phyloP scores from a whole-genome alignment of 805 yeast species.

The Monosporozyma siamensis region DNA sequence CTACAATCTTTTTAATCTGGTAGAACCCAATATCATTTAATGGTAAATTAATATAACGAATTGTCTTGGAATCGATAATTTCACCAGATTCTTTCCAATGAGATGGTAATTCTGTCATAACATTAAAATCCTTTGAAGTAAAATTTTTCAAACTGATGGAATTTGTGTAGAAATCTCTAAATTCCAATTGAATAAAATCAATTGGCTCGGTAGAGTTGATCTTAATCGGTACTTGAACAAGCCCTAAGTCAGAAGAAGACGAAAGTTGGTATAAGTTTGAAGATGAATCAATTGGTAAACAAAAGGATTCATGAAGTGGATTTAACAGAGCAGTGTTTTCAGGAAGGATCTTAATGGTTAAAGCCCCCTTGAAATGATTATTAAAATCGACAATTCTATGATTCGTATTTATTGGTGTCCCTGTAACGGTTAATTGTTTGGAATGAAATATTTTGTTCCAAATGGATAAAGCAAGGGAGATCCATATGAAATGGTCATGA shows the following conservation, averaged over 20 bases:
- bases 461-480: slow-evolving; percentile 31
- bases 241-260: slow-evolving; percentile 5
- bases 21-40: slow-evolving; percentile 68
- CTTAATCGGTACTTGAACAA: slow-evolving; percentile 49
- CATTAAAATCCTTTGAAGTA: slow-evolving; percentile 47
- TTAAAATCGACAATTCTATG: slow-evolving; percentile 22
- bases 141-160: slow-evolving; percentile 41
- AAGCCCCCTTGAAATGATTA: slow-evolving; percentile 71
- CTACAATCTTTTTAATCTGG: slow-evolving; percentile 56
- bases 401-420: slow-evolving; percentile 32
- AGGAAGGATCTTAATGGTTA: slow-evolving; percentile 80
- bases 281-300: slow-evolving; percentile 39
- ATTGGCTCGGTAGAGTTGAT: slow-evolving; percentile 74
- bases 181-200: slow-evolving; percentile 54
- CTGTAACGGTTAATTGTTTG: slow-evolving; percentile 45
- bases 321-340: slow-evolving; percentile 81
- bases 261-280: slow-evolving; percentile 7
- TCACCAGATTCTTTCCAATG: slow-evolving; percentile 9
- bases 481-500: slow-evolving; percentile 39
- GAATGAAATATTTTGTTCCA: slow-evolving; percentile 33
- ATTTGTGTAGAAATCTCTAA: slow-evolving; percentile 46
- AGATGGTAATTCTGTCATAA: slow-evolving; percentile 17
- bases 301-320: slow-evolving; percentile 58
- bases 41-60: slow-evolving; percentile 58
- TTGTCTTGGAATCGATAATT: slow-evolving; percentile 11